A percentile compares a stretch with the other conserved stretches of the same genome.
Evolutionary conservation across 768 basidiomycete species (phyloP).

Genomic region (Sarcodon sp.): DNA sequence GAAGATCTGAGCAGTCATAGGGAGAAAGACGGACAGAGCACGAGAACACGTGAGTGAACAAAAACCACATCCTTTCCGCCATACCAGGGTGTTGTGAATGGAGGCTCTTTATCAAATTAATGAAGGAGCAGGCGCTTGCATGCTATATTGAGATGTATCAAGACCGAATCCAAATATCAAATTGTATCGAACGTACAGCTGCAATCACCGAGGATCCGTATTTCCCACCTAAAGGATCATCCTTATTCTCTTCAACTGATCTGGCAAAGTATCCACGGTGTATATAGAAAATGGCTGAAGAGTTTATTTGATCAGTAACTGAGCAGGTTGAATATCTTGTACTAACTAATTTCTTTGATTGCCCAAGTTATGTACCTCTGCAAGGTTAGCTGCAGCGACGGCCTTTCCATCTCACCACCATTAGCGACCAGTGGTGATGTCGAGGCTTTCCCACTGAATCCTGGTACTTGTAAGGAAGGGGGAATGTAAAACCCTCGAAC

Average conservation of each 20-base stretch:
- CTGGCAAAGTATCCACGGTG: slow-evolving; percentile 66
- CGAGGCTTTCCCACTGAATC: slow-evolving; percentile 37
- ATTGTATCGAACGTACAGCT: slow-evolving; percentile 15
- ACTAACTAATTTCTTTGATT: slow-evolving; percentile 55
- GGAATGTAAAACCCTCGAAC: slow-evolving; percentile 53
- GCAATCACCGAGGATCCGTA: slow-evolving; percentile 58
- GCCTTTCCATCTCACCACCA: slow-evolving; percentile 12
- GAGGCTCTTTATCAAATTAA: slow-evolving; percentile 50
- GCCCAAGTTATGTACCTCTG: slow-evolving; percentile 56
- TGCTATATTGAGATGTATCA: slow-evolving; percentile 16
- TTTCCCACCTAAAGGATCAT: slow-evolving; percentile 57
- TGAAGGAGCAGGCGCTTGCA: slow-evolving; percentile 54
- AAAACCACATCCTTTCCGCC: slow-evolving; percentile 62
- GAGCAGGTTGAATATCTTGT: neutral
- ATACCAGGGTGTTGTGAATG: slow-evolving; percentile 54
- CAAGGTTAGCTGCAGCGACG: slow-evolving; percentile 47
- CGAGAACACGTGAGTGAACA: slow-evolving; percentile 63
- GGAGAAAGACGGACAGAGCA: slow-evolving; percentile 33
- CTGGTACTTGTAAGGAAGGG: slow-evolving; percentile 48
- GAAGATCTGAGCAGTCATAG: neutral
- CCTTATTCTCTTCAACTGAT: slow-evolving; percentile 47
- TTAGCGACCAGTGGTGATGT: slow-evolving; percentile 13
- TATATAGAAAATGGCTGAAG: slow-evolving; percentile 53
- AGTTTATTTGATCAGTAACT: neutral
- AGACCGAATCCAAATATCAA: neutral